These are phyloP conservation scores for Boletus smithii DNA, from an alignment of 1,284 basidiomycete genomes.

Conservation along the genomic window DNA sequence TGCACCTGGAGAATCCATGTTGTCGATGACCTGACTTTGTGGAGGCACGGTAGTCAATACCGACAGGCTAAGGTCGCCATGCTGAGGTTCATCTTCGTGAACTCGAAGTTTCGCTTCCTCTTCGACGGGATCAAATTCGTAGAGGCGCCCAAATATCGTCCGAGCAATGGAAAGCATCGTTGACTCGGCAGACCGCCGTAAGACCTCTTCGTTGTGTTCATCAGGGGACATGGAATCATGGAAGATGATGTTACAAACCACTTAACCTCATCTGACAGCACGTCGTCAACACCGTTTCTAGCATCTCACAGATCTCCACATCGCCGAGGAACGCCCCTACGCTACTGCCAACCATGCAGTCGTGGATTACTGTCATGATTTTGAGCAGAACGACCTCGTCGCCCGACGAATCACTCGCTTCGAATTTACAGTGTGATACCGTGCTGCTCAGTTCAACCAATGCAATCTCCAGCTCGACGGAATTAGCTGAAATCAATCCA, in stretches of 20 bases:
- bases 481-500: conserved; percentile 61
- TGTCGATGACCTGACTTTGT: conserved; percentile 5
- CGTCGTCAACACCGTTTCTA: conserved; percentile 96
- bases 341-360: conserved; percentile 66
- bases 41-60: conserved; percentile 35
- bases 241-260: conserved; percentile 53
- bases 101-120: conserved; percentile 64
- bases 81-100: conserved; percentile 46
- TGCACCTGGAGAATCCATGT: conserved; percentile 6
- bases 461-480: conserved; percentile 55
- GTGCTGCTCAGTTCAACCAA: conserved; percentile 86
- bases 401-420: conserved; percentile 91
- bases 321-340: conserved; percentile 78
- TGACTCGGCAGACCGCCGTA: conserved; percentile 91
- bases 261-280: conserved; percentile 95
- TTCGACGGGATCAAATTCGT: conserved; percentile 56
- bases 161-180: conserved; percentile 89
- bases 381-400: conserved; percentile 95
- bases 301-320: conserved; percentile 95
- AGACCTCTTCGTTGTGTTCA: conserved; percentile 58
- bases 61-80: conserved; percentile 60
- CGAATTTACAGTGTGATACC: conserved; percentile 95
- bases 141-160: conserved; percentile 75
- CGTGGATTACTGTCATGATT: conserved; percentile 88
- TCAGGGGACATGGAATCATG: conserved; percentile 13